Base-by-base conservation (phyloP, 257 asterid species). In the Scutellaria barbata region DNA sequence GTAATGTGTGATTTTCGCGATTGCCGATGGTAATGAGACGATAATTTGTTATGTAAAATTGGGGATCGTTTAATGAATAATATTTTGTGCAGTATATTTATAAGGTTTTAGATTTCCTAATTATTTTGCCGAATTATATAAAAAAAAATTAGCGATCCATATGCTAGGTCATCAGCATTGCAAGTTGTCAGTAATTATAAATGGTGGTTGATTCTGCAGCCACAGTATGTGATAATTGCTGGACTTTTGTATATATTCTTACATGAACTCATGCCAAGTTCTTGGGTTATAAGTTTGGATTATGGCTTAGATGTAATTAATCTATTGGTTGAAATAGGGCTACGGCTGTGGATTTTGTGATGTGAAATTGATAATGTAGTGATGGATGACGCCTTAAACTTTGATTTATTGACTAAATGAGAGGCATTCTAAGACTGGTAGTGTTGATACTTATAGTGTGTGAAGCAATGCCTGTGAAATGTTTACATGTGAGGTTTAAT, bases 341-440 rank as follows among this genome's bases (percentile, higher is more conserved):
- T 60, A 63, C 57, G 48, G 33, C 39, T 68, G 66, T 51, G 60
- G 4, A 10, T 61, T 37, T n/a, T 13, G 68, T 39, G 56, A 63
- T 45, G 16, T 73, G 42, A 61, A 63, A 35, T 18, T 13, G 73
- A 67, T 78, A 46, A 68, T 62, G 35, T 17, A 43, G 53, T n/a
- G 73, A 35, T 62, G 20, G 33, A 71, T 4, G 20, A 42, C 20
- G 75, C 53, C 54, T 42, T 37, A 43, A 52, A 39, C 63, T 61
- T 64, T 45, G 12, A 30, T 8, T 33, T 42, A 6, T 62, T 9
- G 17, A 14, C 52, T 47, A 22, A 33, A 6, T 7, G 10, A 77
- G 61, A 48, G 18, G 33, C 13, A 56, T 22, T 46, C 17, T 12
- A 37, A 33, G 61, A 30, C 11, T 42, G 3, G 8, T 58, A 48